phyloP scores from a whole-genome alignment of 2,329 filamentous ascomycete genomes.

The Sphaceloma murrayae region DNA sequence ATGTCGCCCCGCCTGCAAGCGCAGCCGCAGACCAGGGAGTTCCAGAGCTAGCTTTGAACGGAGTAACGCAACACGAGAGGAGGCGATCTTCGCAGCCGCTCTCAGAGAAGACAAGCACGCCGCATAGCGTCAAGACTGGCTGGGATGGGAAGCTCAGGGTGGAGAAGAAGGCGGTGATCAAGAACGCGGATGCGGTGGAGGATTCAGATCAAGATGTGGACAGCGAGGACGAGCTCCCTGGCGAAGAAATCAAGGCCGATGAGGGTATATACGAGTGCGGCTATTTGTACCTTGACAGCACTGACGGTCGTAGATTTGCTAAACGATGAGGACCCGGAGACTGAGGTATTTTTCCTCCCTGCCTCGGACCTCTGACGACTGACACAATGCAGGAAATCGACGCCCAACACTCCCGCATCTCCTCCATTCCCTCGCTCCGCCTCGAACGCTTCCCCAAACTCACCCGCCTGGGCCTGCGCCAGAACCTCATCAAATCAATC shows the following conservation, averaged over 20 bases:
- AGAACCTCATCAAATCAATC: slow-evolving; percentile 78
- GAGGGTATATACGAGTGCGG: slow-evolving; percentile 50
- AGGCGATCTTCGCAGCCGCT: slow-evolving; percentile 11
- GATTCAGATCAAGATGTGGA: slow-evolving; percentile 73
- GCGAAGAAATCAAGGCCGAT: slow-evolving; percentile 69
- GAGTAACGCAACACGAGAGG: background rate
- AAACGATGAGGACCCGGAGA: slow-evolving; percentile 47
- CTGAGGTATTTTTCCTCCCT: slow-evolving; percentile 33
- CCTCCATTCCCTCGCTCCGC: slow-evolving; percentile 65
- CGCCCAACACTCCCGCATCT: slow-evolving; percentile 76
- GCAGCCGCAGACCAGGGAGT: background rate
- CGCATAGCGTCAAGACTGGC: slow-evolving; percentile 35
- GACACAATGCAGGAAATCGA: slow-evolving; percentile 59
- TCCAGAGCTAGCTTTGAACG: background rate
- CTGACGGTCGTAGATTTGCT: slow-evolving; percentile 43
- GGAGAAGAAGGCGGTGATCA: slow-evolving; percentile 56
- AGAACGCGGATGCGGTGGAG: slow-evolving; percentile 65
- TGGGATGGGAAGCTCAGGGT: slow-evolving; percentile 80
- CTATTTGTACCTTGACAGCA: background rate
- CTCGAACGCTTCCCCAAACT: slow-evolving; percentile 69
- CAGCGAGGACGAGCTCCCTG: slow-evolving; percentile 56
- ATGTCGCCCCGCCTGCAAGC: background rate
- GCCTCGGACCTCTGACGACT: slow-evolving; percentile 50
- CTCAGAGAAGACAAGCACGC: slow-evolving; percentile 14
- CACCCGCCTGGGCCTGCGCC: slow-evolving; percentile 72